Percentiles rank a stretch among this genome's conserved stretches.
Conservation (phyloP, 306 rosid genomes). For the Morella rubra region DNA sequence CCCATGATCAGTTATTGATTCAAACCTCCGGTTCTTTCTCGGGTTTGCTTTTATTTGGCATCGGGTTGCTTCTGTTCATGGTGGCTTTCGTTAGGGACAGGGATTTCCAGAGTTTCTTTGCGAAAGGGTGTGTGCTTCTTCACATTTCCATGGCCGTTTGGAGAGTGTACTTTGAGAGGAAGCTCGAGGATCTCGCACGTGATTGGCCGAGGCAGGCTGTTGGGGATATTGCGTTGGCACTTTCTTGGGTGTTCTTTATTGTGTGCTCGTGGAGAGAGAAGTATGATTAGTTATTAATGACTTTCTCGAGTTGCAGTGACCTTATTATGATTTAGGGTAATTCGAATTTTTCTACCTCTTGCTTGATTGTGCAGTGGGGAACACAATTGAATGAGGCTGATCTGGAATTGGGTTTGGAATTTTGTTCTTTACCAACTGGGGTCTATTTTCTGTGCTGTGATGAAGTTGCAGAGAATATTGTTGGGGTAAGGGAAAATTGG, state of each 20-base stretch:
- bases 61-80: slow-evolving; percentile 81
- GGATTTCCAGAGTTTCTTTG: slow-evolving; percentile 85
- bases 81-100: slow-evolving; percentile 76
- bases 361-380: not conserved
- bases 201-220: slow-evolving; percentile 73
- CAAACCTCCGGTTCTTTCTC: slow-evolving; percentile 85
- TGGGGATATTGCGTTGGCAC: slow-evolving; percentile 75
- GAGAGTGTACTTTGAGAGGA: slow-evolving; percentile 70
- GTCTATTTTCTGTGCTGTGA: not conserved
- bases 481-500: not conserved
- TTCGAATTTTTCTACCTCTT: not conserved
- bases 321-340: not conserved
- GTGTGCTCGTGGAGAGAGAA: slow-evolving; percentile 81
- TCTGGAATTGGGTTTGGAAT: not conserved
- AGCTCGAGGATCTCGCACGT: slow-evolving; percentile 58
- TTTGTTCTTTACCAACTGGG: not conserved
- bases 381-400: not conserved
- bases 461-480: not conserved
- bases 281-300: slow-evolving; percentile 55
- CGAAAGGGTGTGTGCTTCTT: slow-evolving; percentile 80
- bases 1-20: slow-evolving; percentile 71
- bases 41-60: slow-evolving; percentile 64
- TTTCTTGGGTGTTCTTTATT: slow-evolving; percentile 78
- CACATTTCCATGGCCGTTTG: slow-evolving; percentile 85
- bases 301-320: not conserved